Conservation (phyloP, 2,329 filamentous ascomycete genomes). For the Xylariaceae sp. region DNA sequence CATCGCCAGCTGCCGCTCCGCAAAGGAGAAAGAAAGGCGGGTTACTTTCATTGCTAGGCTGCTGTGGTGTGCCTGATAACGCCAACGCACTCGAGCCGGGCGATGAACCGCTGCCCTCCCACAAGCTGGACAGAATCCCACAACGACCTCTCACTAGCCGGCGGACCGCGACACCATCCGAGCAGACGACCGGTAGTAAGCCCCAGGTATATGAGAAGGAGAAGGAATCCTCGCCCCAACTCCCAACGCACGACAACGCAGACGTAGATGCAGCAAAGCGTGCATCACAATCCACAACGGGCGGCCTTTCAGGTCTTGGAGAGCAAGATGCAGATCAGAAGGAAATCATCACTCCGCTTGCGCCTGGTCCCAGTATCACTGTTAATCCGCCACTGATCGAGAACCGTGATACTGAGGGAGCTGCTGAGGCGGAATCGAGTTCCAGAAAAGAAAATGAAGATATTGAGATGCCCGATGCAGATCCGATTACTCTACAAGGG, state of each 20-base stretch:
- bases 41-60: constrained; percentile 58
- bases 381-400: constrained; percentile 37
- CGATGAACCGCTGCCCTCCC: constrained; percentile 48
- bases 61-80: constrained; percentile 60
- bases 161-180: constrained; percentile 48
- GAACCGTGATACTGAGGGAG: constrained; percentile 33
- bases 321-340: constrained; percentile 44
- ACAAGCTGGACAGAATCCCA: constrained; percentile 54
- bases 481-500: constrained; percentile 43
- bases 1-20: constrained; percentile 45
- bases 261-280: constrained; percentile 41
- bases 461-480: constrained; percentile 61
- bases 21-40: constrained; percentile 50
- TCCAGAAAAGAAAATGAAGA: constrained; percentile 53
- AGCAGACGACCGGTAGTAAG: constrained; percentile 41
- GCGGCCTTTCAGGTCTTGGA: constrained; percentile 41
- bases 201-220: constrained; percentile 48
- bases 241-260: constrained; percentile 30
- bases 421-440: constrained; percentile 33
- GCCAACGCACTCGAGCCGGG: constrained; percentile 49
- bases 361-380: constrained; percentile 37
- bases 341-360: constrained; percentile 37
- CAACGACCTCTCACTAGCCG: constrained; percentile 51
- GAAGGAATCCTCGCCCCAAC: constrained; percentile 31
- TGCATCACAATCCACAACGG: constrained; percentile 42